Base-by-base conservation (phyloP, 331 rosid genomes). In the Telfairia occidentalis region DNA sequence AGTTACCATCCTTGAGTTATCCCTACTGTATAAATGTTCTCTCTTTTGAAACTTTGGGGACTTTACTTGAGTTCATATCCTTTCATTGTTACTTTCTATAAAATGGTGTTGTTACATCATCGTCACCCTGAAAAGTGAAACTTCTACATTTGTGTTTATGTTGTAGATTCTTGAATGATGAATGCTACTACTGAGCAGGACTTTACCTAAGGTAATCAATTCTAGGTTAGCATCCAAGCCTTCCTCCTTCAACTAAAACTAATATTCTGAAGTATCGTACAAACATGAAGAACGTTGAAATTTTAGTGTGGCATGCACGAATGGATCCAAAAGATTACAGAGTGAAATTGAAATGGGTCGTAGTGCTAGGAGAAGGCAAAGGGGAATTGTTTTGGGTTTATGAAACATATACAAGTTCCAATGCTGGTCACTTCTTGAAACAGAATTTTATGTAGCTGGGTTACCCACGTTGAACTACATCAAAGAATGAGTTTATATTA, bases 131-230 rank as follows among this genome's bases (percentile, higher is more conserved):
- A 48, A 71, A 71, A 29, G 45, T 71, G 45, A 71, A 48, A 46
- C 76, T 71, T 29, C 76, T 46, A 71, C 76, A 9, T 71, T 69
- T 23, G 52, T 45, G 38, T 69, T 71, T 71, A 46, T 71, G 76
- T 71, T 71, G 76, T 71, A 48, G 76, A 71, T 71, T 71, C 76
- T 71, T 71, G 76, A 71, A 48, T 71, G 60, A 71, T 71, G 60
- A 71, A 71, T 71, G 76, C 58, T 46, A 32, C 28, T 29, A 46
- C 59, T 71, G 60, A 48, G 76, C 76, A 71, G 76, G 76, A 71
- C 60, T 48, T 48, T 71, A 71, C 59, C 58, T 71, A 71, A 71
- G 76, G 76, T 46, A 71, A 70, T 45, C 60, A 29, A 48, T 71
- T 71, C 60, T 71, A 71, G 76, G 76, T 71, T 71, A 71, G 76